These are phyloP conservation scores for Fusarium coffeatum DNA, from an alignment of 2,329 filamentous ascomycete species.

Conservation along the genomic window DNA sequence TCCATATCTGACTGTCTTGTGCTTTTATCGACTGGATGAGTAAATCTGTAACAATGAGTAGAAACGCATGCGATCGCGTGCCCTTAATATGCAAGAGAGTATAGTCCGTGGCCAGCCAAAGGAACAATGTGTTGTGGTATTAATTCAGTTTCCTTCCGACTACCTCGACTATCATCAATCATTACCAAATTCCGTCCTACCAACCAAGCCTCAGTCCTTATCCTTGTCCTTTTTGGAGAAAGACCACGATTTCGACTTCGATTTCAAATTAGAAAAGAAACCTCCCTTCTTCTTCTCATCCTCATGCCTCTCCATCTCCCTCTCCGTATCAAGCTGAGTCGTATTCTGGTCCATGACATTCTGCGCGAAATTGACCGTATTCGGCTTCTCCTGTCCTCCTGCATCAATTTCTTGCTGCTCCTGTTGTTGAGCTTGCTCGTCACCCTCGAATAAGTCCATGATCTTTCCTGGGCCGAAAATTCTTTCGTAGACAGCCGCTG, in stretches of 20 bases:
- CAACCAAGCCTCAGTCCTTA: too few relatives aligned
- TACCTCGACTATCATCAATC: not conserved
- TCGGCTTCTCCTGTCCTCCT: conserved; percentile 35
- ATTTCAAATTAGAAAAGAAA: conserved; percentile 33
- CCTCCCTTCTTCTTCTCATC: conserved; percentile 21
- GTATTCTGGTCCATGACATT: conserved; percentile 67
- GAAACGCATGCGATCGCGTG: too few relatives aligned
- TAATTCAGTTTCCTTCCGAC: not conserved
- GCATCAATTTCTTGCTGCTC: not conserved
- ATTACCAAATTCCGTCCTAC: fast-evolving
- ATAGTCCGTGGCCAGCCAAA: too few relatives aligned
- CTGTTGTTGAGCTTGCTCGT: conserved; percentile 32
- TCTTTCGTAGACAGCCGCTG: conserved; percentile 63
- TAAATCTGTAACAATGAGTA: too few relatives aligned
- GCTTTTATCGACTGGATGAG: too few relatives aligned
- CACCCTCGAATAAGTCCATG: conserved; percentile 61
- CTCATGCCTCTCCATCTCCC: conserved; percentile 40
- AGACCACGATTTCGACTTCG: not conserved
- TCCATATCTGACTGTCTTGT: not conserved
- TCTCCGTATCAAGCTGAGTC: conserved; percentile 59
- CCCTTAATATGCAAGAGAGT: too few relatives aligned
- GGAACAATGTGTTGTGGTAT: not conserved
- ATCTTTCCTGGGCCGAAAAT: conserved; percentile 63
- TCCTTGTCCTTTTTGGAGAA: not conserved
- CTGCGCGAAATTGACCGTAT: conserved; percentile 61